phyloP scores from a whole-genome alignment of 2,329 filamentous ascomycete genomes.

The Geosmithia putterillii region DNA sequence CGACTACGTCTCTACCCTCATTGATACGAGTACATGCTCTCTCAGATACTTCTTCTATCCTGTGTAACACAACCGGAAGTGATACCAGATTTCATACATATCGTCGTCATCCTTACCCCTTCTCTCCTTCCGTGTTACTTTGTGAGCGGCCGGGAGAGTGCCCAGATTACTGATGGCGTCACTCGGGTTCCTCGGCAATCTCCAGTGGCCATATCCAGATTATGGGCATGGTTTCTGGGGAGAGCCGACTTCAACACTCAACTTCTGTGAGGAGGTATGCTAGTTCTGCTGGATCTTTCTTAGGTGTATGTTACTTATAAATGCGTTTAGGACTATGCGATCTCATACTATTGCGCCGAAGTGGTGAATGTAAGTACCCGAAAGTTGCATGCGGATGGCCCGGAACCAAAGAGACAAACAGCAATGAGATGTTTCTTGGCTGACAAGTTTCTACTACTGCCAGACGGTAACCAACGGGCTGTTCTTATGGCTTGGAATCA shows the following conservation, averaged over 20 bases:
- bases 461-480: slow-evolving; percentile 70
- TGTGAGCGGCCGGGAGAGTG: neutral
- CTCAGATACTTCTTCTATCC: neutral
- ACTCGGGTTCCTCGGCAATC: slow-evolving; percentile 5
- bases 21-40: neutral
- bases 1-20: neutral
- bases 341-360: slow-evolving; percentile 63
- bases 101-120: neutral
- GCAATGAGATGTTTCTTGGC: neutral
- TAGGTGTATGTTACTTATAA: neutral
- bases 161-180: slow-evolving; percentile 2
- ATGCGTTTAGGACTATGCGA: slow-evolving; percentile 43
- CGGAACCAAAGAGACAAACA: neutral
- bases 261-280: slow-evolving; percentile 70
- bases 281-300: slow-evolving; percentile 2
- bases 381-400: neutral
- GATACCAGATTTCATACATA: neutral
- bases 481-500: slow-evolving; percentile 67
- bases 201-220: slow-evolving; percentile 30
- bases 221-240: slow-evolving; percentile 47
- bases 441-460: slow-evolving; percentile 6
- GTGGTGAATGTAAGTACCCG: slow-evolving; percentile 47
- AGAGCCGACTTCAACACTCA: slow-evolving; percentile 58
- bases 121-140: neutral
- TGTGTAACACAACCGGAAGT: neutral